Conservation (phyloP, 2,329 filamentous ascomycete genomes). For the Xylaria arbuscula region DNA sequence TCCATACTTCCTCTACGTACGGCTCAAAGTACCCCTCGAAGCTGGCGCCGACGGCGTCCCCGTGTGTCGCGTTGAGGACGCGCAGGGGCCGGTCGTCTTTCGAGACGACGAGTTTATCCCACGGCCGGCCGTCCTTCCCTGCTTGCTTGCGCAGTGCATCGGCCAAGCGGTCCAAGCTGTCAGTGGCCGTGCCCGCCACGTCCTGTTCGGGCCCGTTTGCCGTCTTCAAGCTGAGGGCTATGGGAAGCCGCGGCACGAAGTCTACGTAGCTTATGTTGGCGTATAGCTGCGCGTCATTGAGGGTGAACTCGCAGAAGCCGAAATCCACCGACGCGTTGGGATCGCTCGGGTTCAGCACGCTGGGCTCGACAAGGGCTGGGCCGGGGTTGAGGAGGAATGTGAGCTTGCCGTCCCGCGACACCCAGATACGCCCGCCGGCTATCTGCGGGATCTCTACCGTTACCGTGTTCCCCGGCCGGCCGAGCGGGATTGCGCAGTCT, state of each 20-base stretch:
- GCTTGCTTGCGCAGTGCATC: conserved; percentile 66
- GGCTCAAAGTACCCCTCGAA: conserved; percentile 59
- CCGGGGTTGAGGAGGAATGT: conserved; percentile 74
- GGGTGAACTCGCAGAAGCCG: conserved; percentile 71
- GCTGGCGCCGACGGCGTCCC: conserved; percentile 55
- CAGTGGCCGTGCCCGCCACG: conserved; percentile 67
- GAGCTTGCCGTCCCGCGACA: conserved; percentile 64
- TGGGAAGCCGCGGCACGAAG: conserved; percentile 67
- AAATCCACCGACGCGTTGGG: conserved; percentile 65
- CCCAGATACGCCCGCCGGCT: conserved; percentile 73
- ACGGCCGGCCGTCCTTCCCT: conserved; percentile 65
- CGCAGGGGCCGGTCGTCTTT: conserved; percentile 51
- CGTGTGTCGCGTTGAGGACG: conserved; percentile 59
- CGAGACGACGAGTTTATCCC: conserved; percentile 66
- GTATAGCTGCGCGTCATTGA: conserved; percentile 66
- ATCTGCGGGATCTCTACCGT: conserved; percentile 70
- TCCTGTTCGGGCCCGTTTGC: conserved; percentile 57
- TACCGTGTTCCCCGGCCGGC: conserved; percentile 64
- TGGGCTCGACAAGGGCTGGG: conserved; percentile 73
- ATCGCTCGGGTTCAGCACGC: conserved; percentile 71
- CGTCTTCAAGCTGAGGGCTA: conserved; percentile 62
- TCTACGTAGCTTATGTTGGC: conserved; percentile 76
- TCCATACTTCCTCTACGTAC: conserved; percentile 58
- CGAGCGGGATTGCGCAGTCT: conserved; percentile 70
- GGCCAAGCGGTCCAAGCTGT: conserved; percentile 68